phyloP scores from a whole-genome alignment of 345 rosid species.

The Arabidopsis arenosa region DNA sequence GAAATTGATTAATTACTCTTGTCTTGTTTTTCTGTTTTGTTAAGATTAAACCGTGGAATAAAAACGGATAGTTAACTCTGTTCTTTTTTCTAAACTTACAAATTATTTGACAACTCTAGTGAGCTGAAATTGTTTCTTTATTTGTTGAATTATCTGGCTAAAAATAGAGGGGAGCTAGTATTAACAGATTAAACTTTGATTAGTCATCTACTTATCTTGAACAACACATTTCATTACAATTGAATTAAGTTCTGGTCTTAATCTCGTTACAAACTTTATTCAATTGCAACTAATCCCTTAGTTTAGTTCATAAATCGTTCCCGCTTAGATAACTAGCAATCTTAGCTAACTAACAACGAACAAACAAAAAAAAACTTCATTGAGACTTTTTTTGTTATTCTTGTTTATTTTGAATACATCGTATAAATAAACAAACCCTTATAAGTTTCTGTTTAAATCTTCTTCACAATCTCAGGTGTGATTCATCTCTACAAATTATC shows the following conservation, averaged over 20 bases:
- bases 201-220: neutral
- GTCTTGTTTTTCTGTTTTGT: neutral
- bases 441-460: neutral
- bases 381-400: slow-evolving; percentile 3
- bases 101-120: slow-evolving; percentile 8
- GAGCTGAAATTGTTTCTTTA: neutral
- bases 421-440: slow-evolving; percentile 12
- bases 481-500: neutral
- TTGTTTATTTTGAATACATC: slow-evolving; percentile 1
- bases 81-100: neutral
- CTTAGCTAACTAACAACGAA: neutral
- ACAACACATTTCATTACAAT: neutral
- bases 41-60: neutral
- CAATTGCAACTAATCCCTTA: slow-evolving; percentile 22
- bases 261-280: slow-evolving; percentile 12
- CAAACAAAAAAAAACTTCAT: slow-evolving; percentile 8
- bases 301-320: slow-evolving; percentile 16
- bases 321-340: slow-evolving; percentile 4
- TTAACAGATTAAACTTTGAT: neutral
- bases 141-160: slow-evolving; percentile 1
- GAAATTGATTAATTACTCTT: neutral
- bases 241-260: slow-evolving; percentile 4
- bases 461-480: neutral
- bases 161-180: slow-evolving; percentile 3
- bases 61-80: neutral